These are phyloP conservation scores for Adansonia madagascariensis DNA, from an alignment of 441 rosid species.

Conservation along the genomic window DNA sequence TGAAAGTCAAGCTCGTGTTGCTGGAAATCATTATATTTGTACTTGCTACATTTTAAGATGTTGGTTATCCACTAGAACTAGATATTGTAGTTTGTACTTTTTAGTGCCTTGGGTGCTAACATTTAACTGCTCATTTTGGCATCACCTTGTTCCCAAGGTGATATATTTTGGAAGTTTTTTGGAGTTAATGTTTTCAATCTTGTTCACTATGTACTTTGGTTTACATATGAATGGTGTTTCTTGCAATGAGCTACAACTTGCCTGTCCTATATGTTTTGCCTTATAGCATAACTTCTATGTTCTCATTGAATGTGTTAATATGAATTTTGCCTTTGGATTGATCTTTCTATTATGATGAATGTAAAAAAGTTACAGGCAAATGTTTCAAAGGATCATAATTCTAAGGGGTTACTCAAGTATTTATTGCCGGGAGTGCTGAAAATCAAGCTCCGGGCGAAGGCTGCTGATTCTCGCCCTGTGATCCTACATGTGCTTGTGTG, in stretches of 20 bases:
- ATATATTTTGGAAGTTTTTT: conserved; percentile 16
- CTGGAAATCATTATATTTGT: conserved; percentile 4
- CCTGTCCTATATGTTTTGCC: conserved; percentile 1
- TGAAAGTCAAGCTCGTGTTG: neutral
- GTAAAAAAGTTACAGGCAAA: neutral
- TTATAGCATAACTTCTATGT: neutral
- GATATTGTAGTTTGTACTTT: conserved; percentile 61
- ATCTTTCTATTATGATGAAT: neutral
- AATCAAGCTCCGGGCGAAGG: conserved; percentile 69
- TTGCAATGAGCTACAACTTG: neutral
- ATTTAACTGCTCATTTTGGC: conserved; percentile 91
- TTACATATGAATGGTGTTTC: conserved; percentile 2
- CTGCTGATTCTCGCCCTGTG: conserved; percentile 63
- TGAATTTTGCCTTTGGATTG: conserved; percentile 5
- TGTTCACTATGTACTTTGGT: neutral
- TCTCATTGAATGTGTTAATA: conserved; percentile 1
- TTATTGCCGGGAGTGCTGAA: conserved; percentile 67
- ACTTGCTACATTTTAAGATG: conserved; percentile 49
- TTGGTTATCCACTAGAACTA: conserved; percentile 77
- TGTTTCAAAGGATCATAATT: neutral
- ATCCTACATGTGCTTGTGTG: conserved; percentile 73
- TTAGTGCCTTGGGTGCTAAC: conserved; percentile 88
- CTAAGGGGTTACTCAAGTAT: conserved; percentile 11
- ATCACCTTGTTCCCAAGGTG: conserved; percentile 43
- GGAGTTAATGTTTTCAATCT: conserved; percentile 7